These are phyloP conservation scores for Phytopythium delawarense DNA, from an alignment of 352 stramenopile species.

Conservation along the genomic window DNA sequence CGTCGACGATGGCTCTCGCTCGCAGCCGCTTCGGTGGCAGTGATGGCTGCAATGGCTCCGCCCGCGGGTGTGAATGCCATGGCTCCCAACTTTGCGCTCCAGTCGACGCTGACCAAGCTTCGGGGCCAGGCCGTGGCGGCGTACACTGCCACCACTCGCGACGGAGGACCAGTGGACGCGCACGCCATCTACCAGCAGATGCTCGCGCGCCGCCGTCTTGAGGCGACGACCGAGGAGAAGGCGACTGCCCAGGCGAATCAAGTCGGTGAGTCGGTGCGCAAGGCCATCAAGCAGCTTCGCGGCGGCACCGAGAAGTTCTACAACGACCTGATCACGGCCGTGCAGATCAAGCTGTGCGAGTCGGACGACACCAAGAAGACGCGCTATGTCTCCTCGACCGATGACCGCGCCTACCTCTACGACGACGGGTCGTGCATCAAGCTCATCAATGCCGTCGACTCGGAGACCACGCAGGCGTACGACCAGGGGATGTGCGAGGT, in stretches of 20 bases:
- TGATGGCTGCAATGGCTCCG: background rate
- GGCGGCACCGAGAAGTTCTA: slow-evolving; percentile 61
- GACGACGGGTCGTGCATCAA: slow-evolving; percentile 27
- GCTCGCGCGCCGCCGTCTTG: background rate
- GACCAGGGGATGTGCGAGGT: slow-evolving; percentile 35
- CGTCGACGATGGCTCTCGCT: background rate
- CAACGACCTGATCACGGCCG: slow-evolving; percentile 46
- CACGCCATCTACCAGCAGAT: background rate
- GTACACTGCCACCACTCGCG: background rate
- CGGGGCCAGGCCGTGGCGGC: background rate
- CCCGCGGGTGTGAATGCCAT: background rate
- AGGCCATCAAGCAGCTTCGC: slow-evolving; percentile 59
- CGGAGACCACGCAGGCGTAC: slow-evolving; percentile 24
- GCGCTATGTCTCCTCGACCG: slow-evolving; percentile 30
- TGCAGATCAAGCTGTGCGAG: slow-evolving; percentile 51
- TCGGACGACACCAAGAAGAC: slow-evolving; percentile 20
- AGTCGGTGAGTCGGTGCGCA: slow-evolving; percentile 44
- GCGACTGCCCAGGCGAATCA: slow-evolving; percentile 38
- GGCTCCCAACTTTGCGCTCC: background rate
- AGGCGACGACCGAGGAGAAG: slow-evolving; percentile 4
- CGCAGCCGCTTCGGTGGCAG: background rate
- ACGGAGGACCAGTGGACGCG: background rate
- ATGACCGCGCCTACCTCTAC: slow-evolving; percentile 37
- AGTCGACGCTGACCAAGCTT: background rate
- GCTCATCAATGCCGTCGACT: slow-evolving; percentile 21